Conservation (phyloP, 768 basidiomycete species). For the Pulveroboletus sp. region DNA sequence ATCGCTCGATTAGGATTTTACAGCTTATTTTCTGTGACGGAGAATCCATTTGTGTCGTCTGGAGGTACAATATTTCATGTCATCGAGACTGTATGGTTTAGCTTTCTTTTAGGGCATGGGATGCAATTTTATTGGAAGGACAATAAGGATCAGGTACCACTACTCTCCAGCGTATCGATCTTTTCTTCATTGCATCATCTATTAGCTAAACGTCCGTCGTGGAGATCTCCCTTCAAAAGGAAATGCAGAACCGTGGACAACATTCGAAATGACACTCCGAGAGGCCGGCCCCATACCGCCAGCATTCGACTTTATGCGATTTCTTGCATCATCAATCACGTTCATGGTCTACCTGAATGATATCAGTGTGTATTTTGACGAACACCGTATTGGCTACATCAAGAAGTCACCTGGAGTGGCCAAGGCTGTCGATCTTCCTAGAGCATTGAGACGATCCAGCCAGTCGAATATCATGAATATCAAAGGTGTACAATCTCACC, state of each 20-base stretch:
- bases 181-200: constrained; percentile 3
- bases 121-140: constrained; percentile 98
- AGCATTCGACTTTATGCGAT: constrained; percentile 83
- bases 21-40: constrained; percentile 77
- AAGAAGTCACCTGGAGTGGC: constrained; percentile 57
- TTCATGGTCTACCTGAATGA: constrained; percentile 81
- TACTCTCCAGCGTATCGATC: not conserved
- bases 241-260: constrained; percentile 59
- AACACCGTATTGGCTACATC: constrained; percentile 61
- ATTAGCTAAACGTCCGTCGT: constrained; percentile 75
- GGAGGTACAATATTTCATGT: constrained; percentile 49
- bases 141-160: constrained; percentile 73
- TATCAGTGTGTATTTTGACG: constrained; percentile 80
- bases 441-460: constrained; percentile 36
- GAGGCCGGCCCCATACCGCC: constrained; percentile 76
- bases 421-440: constrained; percentile 48
- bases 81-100: not conserved
- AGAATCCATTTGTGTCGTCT: constrained; percentile 77
- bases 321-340: constrained; percentile 86
- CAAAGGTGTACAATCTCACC: constrained; percentile 54
- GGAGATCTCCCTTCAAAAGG: constrained; percentile 51
- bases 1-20: constrained; percentile 51
- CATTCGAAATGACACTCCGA: constrained; percentile 84
- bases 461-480: constrained; percentile 64
- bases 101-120: constrained; percentile 56